These are phyloP conservation scores for Emericellopsis cladophorae DNA, from an alignment of 2,329 filamentous ascomycete genomes.

Conservation along the genomic window DNA sequence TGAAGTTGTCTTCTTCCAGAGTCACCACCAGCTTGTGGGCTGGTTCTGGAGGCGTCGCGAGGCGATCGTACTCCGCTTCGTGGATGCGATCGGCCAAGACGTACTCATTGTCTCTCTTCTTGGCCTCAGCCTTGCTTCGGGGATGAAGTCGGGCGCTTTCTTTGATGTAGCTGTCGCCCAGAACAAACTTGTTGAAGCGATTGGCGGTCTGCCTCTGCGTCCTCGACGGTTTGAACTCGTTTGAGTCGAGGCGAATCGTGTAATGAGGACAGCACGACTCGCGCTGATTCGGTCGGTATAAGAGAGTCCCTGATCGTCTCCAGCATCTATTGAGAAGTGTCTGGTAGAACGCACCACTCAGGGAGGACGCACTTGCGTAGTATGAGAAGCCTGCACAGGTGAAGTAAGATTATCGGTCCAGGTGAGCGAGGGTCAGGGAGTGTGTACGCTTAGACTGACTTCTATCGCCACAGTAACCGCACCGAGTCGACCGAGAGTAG, in stretches of 20 bases:
- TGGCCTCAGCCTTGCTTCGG: conserved; percentile 51
- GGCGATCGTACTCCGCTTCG: conserved; percentile 45
- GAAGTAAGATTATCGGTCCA: conserved; percentile 2
- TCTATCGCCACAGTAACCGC: conserved; percentile 38
- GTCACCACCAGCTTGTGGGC: conserved; percentile 57
- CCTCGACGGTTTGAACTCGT: conserved; percentile 50
- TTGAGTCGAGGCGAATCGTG: conserved; percentile 60
- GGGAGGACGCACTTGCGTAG: conserved; percentile 48
- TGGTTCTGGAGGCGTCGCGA: conserved; percentile 48
- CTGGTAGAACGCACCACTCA: conserved; percentile 60
- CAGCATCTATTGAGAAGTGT: conserved; percentile 61
- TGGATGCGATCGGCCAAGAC: conserved; percentile 55
- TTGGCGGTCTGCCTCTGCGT: conserved; percentile 68
- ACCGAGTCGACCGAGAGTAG: conserved; percentile 37
- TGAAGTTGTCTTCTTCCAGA: conserved; percentile 57
- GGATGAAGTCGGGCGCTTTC: conserved; percentile 53
- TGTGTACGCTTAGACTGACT: conserved; percentile 35
- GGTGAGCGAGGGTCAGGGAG: background rate
- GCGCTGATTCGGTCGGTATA: conserved; percentile 69
- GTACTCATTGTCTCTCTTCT: conserved; percentile 54
- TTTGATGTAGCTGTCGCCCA: conserved; percentile 55
- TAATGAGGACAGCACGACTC: conserved; percentile 88
- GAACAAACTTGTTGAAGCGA: conserved; percentile 59
- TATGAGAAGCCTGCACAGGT: conserved; percentile 52
- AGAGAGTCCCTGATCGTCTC: conserved; percentile 57